These are phyloP conservation scores for Apiospora pterosperma DNA, from an alignment of 2,329 filamentous ascomycete species.

Conservation along the genomic window DNA sequence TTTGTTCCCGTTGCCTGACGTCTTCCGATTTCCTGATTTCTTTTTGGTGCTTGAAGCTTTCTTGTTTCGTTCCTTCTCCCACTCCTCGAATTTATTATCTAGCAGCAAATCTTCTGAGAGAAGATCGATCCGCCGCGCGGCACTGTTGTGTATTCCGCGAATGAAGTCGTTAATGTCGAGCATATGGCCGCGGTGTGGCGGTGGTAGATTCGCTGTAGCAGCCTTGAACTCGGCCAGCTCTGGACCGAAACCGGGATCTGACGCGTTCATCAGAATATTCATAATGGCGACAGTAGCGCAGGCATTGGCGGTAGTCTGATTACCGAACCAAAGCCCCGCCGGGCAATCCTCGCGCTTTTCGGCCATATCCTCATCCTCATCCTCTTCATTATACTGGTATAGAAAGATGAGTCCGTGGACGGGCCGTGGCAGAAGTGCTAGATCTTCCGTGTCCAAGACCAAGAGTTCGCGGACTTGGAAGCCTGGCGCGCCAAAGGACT, in stretches of 20 bases:
- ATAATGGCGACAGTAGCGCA: conserved; percentile 91
- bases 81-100: conserved; percentile 49
- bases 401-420: conserved; percentile 87
- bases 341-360: conserved; percentile 52
- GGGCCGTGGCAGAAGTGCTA: conserved; percentile 66
- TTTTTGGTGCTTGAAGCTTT: conserved; percentile 29
- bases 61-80: conserved; percentile 32
- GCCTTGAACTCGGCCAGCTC: conserved; percentile 70
- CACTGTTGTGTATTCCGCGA: conserved; percentile 82
- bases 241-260: conserved; percentile 63
- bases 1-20: conserved; percentile 11
- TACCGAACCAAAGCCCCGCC: conserved; percentile 83
- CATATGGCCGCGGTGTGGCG: conserved; percentile 71
- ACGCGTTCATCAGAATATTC: conserved; percentile 88
- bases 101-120: conserved; percentile 67
- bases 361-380: conserved; percentile 48
- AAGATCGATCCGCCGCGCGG: conserved; percentile 75
- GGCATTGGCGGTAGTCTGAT: conserved; percentile 82
- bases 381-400: conserved; percentile 64
- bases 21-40: conserved; percentile 17
- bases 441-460: conserved; percentile 62
- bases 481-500: conserved; percentile 70
- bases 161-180: conserved; percentile 75
- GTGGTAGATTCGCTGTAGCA: conserved; percentile 64
- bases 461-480: conserved; percentile 76